A percentile compares a stretch with the other conserved stretches of the same genome.
Evolutionary conservation across 2,329 filamentous ascomycete genomes (phyloP).

Genomic region (Albifimbria verrucaria): DNA sequence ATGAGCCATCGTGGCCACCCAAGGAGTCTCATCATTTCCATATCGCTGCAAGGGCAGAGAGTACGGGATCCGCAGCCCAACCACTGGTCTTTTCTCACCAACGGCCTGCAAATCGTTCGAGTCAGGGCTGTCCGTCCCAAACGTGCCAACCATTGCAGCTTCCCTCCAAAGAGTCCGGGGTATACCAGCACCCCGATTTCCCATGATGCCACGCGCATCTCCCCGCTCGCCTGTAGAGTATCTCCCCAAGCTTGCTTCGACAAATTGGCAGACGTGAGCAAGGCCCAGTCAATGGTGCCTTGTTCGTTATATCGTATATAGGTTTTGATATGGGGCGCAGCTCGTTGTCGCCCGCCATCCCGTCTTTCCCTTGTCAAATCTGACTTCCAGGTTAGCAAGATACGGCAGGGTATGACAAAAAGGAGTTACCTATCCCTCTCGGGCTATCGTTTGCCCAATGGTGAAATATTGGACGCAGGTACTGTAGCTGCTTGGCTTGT

Average conservation of each 20-base stretch:
- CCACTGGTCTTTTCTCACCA: slow-evolving; percentile 30
- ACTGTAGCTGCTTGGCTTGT: slow-evolving; percentile 71
- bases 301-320: slow-evolving; percentile 65
- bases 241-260: slow-evolving; percentile 89
- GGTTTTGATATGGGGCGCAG: slow-evolving; percentile 87
- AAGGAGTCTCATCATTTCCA: slow-evolving; percentile 61
- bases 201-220: slow-evolving; percentile 73
- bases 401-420: too few relatives aligned
- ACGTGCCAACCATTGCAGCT: slow-evolving; percentile 65
- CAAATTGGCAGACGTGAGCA: slow-evolving; percentile 87
- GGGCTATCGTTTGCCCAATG: slow-evolving; percentile 69
- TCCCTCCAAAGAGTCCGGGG: slow-evolving; percentile 56
- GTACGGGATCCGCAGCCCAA: slow-evolving; percentile 82
- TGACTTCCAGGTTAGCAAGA: slow-evolving; percentile 7
- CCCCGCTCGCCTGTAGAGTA: slow-evolving; percentile 48
- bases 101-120: slow-evolving; percentile 11
- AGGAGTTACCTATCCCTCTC: slow-evolving; percentile 29
- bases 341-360: slow-evolving; percentile 61
- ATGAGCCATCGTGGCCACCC: slow-evolving; percentile 66
- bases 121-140: slow-evolving; percentile 56
- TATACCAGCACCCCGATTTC: slow-evolving; percentile 83
- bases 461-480: slow-evolving; percentile 66
- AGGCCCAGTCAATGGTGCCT: slow-evolving; percentile 71
- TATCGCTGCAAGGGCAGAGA: slow-evolving; percentile 71
- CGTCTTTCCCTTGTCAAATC: slow-evolving; percentile 10